Evolutionary conservation across 2,329 filamentous ascomycete species (phyloP).

Genomic region (Trichoderma sp.): DNA sequence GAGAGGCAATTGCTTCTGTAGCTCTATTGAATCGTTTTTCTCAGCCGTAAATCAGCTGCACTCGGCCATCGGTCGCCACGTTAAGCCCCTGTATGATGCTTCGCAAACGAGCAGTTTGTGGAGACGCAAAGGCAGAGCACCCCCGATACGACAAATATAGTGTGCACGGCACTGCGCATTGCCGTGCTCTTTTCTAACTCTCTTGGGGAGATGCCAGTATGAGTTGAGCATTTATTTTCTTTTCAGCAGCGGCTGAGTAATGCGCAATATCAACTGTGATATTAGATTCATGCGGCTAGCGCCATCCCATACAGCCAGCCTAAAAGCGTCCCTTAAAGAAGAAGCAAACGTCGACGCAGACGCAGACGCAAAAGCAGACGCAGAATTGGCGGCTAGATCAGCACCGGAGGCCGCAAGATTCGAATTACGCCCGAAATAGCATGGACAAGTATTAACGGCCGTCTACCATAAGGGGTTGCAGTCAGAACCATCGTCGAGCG

Average conservation of each 20-base stretch:
- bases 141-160: neutral
- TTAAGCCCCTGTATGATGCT: constrained; percentile 6
- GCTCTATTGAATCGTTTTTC: neutral
- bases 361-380: neutral
- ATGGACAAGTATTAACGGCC: neutral
- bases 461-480: constrained; percentile 3
- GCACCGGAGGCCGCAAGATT: neutral
- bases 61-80: neutral
- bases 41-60: neutral
- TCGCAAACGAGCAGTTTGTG: neutral
- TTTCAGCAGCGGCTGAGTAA: neutral
- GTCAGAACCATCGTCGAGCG: constrained; percentile 5
- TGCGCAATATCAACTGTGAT: neutral
- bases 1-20: neutral
- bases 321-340: neutral
- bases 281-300: neutral
- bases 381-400: neutral
- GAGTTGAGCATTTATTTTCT: neutral
- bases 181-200: neutral
- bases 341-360: neutral
- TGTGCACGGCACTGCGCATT: neutral
- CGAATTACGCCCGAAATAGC: neutral
- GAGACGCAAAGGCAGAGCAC: neutral
- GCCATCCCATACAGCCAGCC: neutral
- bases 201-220: neutral